phyloP scores from a whole-genome alignment of 1,139 yeast genomes.

The Ogataea hybrid region DNA sequence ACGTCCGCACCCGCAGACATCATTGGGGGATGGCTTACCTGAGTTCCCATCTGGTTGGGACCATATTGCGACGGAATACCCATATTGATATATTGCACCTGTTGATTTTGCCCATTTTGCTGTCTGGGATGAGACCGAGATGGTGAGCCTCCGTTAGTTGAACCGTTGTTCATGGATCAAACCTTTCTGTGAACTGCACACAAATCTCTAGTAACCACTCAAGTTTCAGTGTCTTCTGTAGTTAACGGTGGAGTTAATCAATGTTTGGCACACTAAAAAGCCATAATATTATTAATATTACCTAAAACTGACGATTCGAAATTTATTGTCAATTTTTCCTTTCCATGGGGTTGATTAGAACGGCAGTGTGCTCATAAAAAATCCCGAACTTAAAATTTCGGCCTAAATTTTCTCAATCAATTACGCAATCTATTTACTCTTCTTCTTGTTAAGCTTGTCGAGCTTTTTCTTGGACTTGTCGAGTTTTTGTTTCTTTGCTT shows the following conservation, averaged over 20 bases:
- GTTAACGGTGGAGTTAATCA: not conserved
- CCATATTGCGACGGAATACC: constrained; percentile 10
- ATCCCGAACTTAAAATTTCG: constrained; percentile 1
- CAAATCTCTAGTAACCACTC: not conserved
- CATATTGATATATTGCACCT: constrained; percentile 14
- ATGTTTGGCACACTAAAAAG: not conserved
- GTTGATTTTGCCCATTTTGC: constrained; percentile 14
- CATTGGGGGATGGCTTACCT: constrained; percentile 11
- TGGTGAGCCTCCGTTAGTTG: constrained; percentile 10
- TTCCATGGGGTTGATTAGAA: not conserved
- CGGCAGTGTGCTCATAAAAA: not conserved
- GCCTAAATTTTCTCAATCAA: not conserved
- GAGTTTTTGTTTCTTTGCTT: constrained; percentile 75
- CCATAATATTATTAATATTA: not conserved
- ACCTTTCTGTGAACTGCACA: not conserved
- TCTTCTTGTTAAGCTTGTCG: constrained; percentile 5
- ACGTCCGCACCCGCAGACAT: constrained; percentile 3
- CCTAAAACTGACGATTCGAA: not conserved
- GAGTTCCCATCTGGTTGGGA: constrained; percentile 9
- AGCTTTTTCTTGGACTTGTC: constrained; percentile 41
- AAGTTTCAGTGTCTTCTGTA: not conserved
- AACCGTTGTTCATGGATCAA: constrained; percentile 6
- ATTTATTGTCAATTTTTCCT: not conserved
- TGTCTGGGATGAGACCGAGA: constrained; percentile 7
- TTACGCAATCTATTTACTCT: constrained; percentile 1